These are phyloP conservation scores for Adansonia digitata DNA, from an alignment of 345 rosid species.

Conservation along the genomic window DNA sequence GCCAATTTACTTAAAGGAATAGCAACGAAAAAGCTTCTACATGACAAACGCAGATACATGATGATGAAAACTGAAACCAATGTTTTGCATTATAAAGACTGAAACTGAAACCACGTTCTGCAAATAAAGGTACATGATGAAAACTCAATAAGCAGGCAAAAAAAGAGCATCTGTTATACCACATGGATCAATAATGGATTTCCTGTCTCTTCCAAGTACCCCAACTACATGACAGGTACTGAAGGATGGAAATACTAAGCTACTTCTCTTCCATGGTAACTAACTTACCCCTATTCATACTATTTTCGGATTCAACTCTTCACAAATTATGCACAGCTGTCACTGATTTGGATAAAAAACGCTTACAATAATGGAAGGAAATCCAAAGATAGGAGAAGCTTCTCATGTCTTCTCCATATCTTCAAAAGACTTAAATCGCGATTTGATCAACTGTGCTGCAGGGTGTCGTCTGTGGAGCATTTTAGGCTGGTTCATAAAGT, in stretches of 20 bases:
- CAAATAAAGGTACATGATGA: slow-evolving; percentile 39
- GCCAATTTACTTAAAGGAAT: not conserved
- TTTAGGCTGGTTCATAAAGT: slow-evolving; percentile 56
- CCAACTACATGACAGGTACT: slow-evolving; percentile 55
- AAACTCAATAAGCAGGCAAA: slow-evolving; percentile 42
- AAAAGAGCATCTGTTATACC: slow-evolving; percentile 41
- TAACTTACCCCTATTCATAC: slow-evolving; percentile 1
- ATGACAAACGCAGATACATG: not conserved
- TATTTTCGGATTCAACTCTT: slow-evolving; percentile 47
- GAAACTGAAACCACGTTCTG: slow-evolving; percentile 12
- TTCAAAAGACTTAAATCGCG: slow-evolving; percentile 16
- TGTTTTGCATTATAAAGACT: slow-evolving; percentile 4
- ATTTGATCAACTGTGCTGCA: not conserved
- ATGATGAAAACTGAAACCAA: not conserved
- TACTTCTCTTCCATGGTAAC: slow-evolving; percentile 13
- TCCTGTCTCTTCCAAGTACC: slow-evolving; percentile 49
- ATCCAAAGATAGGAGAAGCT: slow-evolving; percentile 35
- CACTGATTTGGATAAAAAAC: slow-evolving; percentile 42
- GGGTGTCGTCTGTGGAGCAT: slow-evolving; percentile 1
- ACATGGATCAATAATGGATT: slow-evolving; percentile 39
- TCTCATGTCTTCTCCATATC: slow-evolving; percentile 44
- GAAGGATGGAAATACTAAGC: not conserved
- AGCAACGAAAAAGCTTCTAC: not conserved
- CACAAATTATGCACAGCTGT: slow-evolving; percentile 43
- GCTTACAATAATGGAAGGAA: slow-evolving; percentile 42